A percentile compares a stretch with the other conserved stretches of the same genome.
Conservation (phyloP, 345 rosid species). For the Linum trigynum region DNA sequence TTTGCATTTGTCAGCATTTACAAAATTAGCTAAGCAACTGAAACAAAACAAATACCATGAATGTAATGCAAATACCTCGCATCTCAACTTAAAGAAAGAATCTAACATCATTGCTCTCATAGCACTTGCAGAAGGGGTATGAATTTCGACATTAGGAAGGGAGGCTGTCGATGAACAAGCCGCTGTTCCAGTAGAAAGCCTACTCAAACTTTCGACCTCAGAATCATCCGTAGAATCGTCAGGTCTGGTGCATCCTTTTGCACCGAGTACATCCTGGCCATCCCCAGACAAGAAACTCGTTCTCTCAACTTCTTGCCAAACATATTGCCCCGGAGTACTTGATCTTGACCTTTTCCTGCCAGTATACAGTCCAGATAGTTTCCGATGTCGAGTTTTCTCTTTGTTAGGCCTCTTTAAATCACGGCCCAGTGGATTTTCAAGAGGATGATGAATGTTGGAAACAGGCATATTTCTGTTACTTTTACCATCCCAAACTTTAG, state of each 20-base stretch:
- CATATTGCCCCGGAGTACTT: slow-evolving; percentile 30
- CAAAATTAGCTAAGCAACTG: slow-evolving; percentile 11
- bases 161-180: slow-evolving; percentile 60
- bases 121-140: slow-evolving; percentile 30
- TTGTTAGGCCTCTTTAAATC: slow-evolving; percentile 36
- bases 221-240: slow-evolving; percentile 67
- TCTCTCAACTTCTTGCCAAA: slow-evolving; percentile 76
- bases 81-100: slow-evolving; percentile 76
- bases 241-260: slow-evolving; percentile 27
- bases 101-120: slow-evolving; percentile 52
- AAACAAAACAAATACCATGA: slow-evolving; percentile 5
- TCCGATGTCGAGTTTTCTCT: slow-evolving; percentile 40
- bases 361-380: slow-evolving; percentile 36
- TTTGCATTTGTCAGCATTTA: slow-evolving; percentile 10
- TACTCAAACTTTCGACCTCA: slow-evolving; percentile 45
- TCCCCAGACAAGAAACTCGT: slow-evolving; percentile 75
- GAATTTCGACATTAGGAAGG: slow-evolving; percentile 35
- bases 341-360: slow-evolving; percentile 65
- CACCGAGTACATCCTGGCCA: slow-evolving; percentile 60
- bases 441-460: slow-evolving; percentile 88
- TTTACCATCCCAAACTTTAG: slow-evolving; percentile 94
- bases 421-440: slow-evolving; percentile 58
- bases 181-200: slow-evolving; percentile 57
- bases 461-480: slow-evolving; percentile 63
- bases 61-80: slow-evolving; percentile 58